phyloP scores from a whole-genome alignment of 176 grass and related monocot species.

The Cenchrus fungigraminus region DNA sequence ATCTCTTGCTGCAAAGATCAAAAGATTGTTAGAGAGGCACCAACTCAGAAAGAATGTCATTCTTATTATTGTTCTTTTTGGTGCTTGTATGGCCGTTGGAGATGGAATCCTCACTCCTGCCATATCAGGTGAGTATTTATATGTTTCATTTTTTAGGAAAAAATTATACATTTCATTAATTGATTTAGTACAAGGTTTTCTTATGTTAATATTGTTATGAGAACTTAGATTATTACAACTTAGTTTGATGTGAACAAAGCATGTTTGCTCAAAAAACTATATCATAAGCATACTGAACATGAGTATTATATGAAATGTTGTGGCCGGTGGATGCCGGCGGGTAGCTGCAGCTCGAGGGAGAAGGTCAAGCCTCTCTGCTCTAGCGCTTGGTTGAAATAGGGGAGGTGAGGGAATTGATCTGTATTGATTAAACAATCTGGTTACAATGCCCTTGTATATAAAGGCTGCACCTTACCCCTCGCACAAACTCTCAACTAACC shows the following conservation, averaged over 20 bases:
- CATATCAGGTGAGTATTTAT: slow-evolving; percentile 62
- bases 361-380: too few species aligned
- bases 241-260: slow-evolving; percentile 10
- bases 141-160: slow-evolving; percentile 14
- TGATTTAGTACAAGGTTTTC: slow-evolving; percentile 14
- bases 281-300: background rate
- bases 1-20: slow-evolving; percentile 73
- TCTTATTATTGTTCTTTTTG: slow-evolving; percentile 78
- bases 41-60: slow-evolving; percentile 66
- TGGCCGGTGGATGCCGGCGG: too few species aligned
- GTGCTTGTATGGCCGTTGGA: slow-evolving; percentile 87
- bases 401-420: too few species aligned
- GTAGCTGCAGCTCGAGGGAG: too few species aligned
- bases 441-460: too few species aligned
- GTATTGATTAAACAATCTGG: too few species aligned
- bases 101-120: slow-evolving; percentile 89
- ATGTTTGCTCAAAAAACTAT: background rate
- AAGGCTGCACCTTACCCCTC: too few species aligned
- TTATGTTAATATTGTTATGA: background rate
- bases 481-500: too few species aligned
- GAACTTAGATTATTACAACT: background rate
- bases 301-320: background rate
- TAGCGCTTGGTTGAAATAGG: too few species aligned
- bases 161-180: background rate
- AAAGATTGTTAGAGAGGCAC: slow-evolving; percentile 71